Conservation (phyloP, 2,329 filamentous ascomycete genomes). For the Alternaria burnsii region DNA sequence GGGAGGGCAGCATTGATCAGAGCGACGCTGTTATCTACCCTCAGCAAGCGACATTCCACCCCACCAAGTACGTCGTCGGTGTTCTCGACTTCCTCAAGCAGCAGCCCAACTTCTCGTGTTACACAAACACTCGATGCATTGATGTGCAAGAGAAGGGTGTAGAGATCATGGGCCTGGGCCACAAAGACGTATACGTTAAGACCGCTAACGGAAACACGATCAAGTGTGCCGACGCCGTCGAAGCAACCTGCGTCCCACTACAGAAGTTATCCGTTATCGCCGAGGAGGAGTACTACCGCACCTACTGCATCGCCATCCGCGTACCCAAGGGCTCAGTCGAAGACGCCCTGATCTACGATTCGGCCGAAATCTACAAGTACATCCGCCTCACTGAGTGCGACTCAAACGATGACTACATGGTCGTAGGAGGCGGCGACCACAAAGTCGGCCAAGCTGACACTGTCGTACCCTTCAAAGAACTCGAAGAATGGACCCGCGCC, state of each 20-base stretch:
- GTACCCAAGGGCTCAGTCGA: conserved; percentile 62
- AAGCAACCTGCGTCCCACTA: conserved; percentile 65
- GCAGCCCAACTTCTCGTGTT: conserved; percentile 64
- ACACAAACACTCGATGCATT: conserved; percentile 60
- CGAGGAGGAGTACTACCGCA: conserved; percentile 63
- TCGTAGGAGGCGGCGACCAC: conserved; percentile 67
- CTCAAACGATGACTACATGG: conserved; percentile 62
- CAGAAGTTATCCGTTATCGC: conserved; percentile 64
- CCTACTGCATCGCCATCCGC: conserved; percentile 65
- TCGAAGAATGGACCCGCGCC: conserved; percentile 63
- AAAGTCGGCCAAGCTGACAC: conserved; percentile 64
- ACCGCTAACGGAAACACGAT: conserved; percentile 60
- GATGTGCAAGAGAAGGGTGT: conserved; percentile 60
- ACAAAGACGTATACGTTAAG: conserved; percentile 57
- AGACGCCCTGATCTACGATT: conserved; percentile 65
- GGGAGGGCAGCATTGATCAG: conserved; percentile 62
- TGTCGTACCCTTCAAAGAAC: conserved; percentile 58
- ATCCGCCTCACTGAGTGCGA: conserved; percentile 63
- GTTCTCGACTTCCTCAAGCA: conserved; percentile 61
- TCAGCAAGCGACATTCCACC: conserved; percentile 65
- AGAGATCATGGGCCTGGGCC: conserved; percentile 55
- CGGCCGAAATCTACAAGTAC: conserved; percentile 65
- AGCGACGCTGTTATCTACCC: conserved; percentile 59
- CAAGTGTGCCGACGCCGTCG: conserved; percentile 59
- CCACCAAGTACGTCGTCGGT: conserved; percentile 64